Conservation (phyloP, 1,139 yeast genomes). For the Geotrichum reessii region DNA sequence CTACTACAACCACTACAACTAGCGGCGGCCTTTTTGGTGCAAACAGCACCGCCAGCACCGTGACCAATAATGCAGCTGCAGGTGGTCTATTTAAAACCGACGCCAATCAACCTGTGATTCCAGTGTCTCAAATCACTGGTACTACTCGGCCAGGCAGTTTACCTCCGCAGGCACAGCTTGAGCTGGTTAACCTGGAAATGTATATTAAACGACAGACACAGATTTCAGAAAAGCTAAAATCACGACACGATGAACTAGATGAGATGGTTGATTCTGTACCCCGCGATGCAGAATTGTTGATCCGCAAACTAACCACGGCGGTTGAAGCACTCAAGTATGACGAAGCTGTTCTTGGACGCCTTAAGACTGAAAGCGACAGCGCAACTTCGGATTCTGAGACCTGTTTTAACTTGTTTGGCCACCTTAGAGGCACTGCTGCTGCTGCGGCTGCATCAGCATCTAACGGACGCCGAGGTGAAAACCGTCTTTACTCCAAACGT, state of each 20-base stretch:
- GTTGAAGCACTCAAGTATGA: conserved; percentile 67
- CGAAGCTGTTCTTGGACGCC: conserved; percentile 46
- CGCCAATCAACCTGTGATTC: conserved; percentile 21
- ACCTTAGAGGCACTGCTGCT: conserved; percentile 47
- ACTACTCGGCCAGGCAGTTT: conserved; percentile 84
- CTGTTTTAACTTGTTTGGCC: conserved; percentile 60
- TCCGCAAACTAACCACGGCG: conserved; percentile 56
- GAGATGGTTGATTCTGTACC: conserved; percentile 76
- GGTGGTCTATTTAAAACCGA: conserved; percentile 22
- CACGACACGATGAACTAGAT: conserved; percentile 58
- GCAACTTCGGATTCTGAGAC: conserved; percentile 54
- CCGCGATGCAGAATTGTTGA: conserved; percentile 69
- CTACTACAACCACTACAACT: conserved; percentile 21
- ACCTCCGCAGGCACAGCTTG: conserved; percentile 67
- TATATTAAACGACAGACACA: conserved; percentile 80
- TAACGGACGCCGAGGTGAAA: neutral
- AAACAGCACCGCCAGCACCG: conserved; percentile 23
- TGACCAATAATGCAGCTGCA: conserved; percentile 27
- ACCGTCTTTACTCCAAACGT: conserved; percentile 38
- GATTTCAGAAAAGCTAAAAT: conserved; percentile 70
- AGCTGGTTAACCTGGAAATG: conserved; percentile 73
- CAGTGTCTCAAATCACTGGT: conserved; percentile 55
- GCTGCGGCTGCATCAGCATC: conserved; percentile 18
- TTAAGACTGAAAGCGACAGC: conserved; percentile 41
- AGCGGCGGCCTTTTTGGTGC: conserved; percentile 23